Conservation (phyloP, 768 basidiomycete genomes). For the Candolleomyces eurysporus region DNA sequence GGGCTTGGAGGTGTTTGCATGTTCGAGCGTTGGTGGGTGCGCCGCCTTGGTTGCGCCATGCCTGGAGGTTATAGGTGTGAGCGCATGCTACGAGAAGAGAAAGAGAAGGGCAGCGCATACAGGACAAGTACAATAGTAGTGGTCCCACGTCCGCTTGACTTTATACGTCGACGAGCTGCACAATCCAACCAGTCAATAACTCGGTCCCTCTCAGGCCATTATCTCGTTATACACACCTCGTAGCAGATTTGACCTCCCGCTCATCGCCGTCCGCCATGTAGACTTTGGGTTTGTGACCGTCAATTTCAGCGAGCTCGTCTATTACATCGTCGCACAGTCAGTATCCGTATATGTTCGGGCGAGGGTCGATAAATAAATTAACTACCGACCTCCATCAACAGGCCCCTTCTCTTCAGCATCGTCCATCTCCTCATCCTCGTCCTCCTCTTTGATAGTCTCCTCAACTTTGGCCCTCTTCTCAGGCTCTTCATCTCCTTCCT, state of each 20-base stretch:
- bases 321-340: background rate
- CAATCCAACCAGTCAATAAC: too few species aligned
- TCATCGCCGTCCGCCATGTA: slow-evolving; percentile 27
- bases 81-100: background rate
- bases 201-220: too few species aligned
- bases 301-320: slow-evolving; percentile 37
- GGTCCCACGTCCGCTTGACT: slow-evolving; percentile 38
- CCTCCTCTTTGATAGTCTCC: background rate
- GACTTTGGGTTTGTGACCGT: slow-evolving; percentile 39
- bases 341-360: too few species aligned
- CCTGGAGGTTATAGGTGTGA: background rate
- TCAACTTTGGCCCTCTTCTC: background rate
- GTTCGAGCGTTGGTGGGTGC: slow-evolving; percentile 36
- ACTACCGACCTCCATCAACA: background rate
- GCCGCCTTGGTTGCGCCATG: slow-evolving; percentile 19
- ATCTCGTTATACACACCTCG: too few species aligned
- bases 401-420: slow-evolving; percentile 7
- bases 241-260: slow-evolving; percentile 27
- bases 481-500: background rate
- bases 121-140: slow-evolving; percentile 26
- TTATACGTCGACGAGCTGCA: slow-evolving; percentile 25
- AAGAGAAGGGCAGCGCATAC: background rate
- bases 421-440: slow-evolving; percentile 8
- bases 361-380: too few species aligned
- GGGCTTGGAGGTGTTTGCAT: slow-evolving; percentile 36